Conservation (phyloP, 148 eudicot species). For the Rhododendron molle region DNA sequence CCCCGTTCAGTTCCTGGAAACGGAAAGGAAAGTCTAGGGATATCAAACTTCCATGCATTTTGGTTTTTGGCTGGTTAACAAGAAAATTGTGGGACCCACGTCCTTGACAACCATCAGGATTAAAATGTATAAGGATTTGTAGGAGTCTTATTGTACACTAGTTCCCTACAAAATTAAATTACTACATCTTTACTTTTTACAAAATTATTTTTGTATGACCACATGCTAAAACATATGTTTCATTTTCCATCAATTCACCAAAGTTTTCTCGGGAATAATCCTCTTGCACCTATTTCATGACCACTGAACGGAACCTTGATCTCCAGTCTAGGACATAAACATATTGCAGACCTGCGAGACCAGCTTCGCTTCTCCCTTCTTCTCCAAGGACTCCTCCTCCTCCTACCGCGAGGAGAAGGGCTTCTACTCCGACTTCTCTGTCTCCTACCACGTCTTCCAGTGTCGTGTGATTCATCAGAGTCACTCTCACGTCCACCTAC, state of each 20-base stretch:
- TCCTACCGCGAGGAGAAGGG: slow-evolving; percentile 58
- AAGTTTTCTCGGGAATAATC: background rate
- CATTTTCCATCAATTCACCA: background rate
- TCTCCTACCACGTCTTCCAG: slow-evolving; percentile 55
- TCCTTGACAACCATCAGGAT: background rate
- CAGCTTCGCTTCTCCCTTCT: slow-evolving; percentile 68
- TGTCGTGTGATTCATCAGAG: slow-evolving; percentile 46
- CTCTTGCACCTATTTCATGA: background rate
- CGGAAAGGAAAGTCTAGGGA: background rate
- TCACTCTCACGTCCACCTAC: slow-evolving; percentile 74
- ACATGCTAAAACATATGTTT: background rate
- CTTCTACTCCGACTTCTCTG: slow-evolving; percentile 61
- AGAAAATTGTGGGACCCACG: background rate
- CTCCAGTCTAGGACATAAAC: background rate
- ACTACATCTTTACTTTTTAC: background rate
- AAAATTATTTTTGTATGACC: background rate
- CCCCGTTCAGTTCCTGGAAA: background rate
- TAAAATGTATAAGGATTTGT: background rate
- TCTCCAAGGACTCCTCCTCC: slow-evolving; percentile 54
- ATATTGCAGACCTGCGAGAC: slow-evolving; percentile 63
- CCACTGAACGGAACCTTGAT: background rate
- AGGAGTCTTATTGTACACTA: background rate
- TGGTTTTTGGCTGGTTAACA: background rate
- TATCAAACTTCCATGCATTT: background rate
- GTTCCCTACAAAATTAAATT: background rate